Evolutionary conservation across 2,329 filamentous ascomycete species (phyloP).

Genomic region (Trichoderma endophyticum): DNA sequence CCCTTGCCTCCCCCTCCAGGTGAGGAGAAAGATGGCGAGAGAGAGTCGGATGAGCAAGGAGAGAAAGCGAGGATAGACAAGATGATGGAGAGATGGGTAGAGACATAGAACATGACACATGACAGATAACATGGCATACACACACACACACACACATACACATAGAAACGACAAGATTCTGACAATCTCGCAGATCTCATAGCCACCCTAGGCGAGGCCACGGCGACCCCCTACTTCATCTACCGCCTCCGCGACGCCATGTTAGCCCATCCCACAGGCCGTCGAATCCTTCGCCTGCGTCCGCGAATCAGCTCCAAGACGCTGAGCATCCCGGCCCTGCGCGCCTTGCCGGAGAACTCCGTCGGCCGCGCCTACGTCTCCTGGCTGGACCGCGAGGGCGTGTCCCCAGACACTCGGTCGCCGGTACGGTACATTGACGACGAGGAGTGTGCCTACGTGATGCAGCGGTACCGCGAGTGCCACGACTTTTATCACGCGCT

Average conservation of each 20-base stretch:
- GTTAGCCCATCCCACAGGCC: constrained; percentile 78
- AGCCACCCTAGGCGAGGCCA: constrained; percentile 89
- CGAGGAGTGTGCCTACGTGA: constrained; percentile 93
- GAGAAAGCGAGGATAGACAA: not conserved
- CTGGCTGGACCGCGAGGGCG: constrained; percentile 93
- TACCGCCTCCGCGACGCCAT: constrained; percentile 87
- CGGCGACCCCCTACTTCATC: constrained; percentile 92
- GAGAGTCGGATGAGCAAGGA: not conserved
- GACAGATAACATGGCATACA: not conserved
- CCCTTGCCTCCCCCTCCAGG: not conserved
- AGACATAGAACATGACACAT: not conserved
- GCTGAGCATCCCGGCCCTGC: constrained; percentile 64
- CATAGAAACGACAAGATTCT: not conserved
- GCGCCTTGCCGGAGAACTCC: constrained; percentile 66
- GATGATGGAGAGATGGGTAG: not conserved
- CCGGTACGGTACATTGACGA: constrained; percentile 88
- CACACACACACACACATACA: not conserved
- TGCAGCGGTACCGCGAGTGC: constrained; percentile 96
- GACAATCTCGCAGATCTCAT: constrained; percentile 67
- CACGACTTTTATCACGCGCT: constrained; percentile 98
- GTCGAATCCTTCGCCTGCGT: constrained; percentile 84
- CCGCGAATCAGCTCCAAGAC: constrained; percentile 82
- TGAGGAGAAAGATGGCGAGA: not conserved
- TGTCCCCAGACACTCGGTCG: constrained; percentile 84
- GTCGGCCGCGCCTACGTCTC: constrained; percentile 79